phyloP scores from a whole-genome alignment of 768 basidiomycete genomes.

The Suillus hirtellus region DNA sequence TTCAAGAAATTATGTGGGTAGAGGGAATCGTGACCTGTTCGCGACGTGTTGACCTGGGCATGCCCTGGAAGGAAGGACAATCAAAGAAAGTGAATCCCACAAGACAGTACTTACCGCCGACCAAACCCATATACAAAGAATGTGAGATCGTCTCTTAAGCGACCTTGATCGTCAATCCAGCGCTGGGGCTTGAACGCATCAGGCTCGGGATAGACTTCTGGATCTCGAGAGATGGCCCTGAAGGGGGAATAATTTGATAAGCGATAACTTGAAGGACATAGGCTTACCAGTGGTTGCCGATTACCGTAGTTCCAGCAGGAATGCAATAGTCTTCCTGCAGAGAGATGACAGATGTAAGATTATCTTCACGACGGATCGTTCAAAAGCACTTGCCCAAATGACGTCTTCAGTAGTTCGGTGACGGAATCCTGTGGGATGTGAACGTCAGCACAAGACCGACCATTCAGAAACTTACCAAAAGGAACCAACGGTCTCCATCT shows the following conservation, averaged over 20 bases:
- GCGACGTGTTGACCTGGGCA: not conserved
- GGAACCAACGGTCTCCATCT: not conserved
- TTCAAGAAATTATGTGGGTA: not conserved
- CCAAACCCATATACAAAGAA: constrained; percentile 1
- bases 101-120: not conserved
- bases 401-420: not conserved
- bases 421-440: not conserved
- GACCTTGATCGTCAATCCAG: not conserved
- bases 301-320: not conserved
- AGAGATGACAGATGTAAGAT: not conserved
- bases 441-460: no score
- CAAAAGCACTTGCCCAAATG: not conserved
- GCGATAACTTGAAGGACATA: not conserved
- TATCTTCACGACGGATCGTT: not conserved
- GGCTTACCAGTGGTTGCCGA: not conserved
- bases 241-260: not conserved
- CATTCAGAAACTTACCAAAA: not conserved
- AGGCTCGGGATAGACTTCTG: not conserved
- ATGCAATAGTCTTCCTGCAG: not conserved
- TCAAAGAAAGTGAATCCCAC: not conserved
- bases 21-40: not conserved
- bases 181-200: not conserved
- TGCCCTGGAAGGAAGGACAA: not conserved
- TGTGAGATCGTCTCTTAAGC: not conserved
- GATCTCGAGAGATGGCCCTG: constrained; percentile 3